phyloP scores from a whole-genome alignment of 352 stramenopile genomes.

The Phytopythium kandeliae region DNA sequence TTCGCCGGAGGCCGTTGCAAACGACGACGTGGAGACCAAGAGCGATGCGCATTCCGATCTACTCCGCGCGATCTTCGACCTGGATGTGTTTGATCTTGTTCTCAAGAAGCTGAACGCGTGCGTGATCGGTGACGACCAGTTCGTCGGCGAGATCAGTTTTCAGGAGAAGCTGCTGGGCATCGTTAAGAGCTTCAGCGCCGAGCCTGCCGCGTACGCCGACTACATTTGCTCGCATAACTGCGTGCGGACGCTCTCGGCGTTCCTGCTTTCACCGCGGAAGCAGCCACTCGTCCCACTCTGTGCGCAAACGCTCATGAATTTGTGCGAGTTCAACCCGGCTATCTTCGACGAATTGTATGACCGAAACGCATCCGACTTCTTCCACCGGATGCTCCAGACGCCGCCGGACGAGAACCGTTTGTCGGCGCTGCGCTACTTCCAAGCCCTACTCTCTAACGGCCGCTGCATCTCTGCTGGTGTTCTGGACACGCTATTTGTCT shows the following conservation, averaged over 20 bases:
- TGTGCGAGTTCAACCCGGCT: conserved; percentile 63
- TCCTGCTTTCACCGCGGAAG: conserved; percentile 59
- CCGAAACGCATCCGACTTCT: conserved; percentile 64
- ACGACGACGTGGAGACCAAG: background rate
- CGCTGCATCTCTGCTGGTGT: conserved; percentile 45
- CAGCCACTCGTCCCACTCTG: conserved; percentile 54
- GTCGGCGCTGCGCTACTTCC: conserved; percentile 68
- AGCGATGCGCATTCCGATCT: conserved; percentile 32
- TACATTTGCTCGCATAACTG: conserved; percentile 55
- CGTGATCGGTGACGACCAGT: conserved; percentile 55
- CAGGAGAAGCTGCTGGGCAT: conserved; percentile 74
- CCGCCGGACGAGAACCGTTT: conserved; percentile 70
- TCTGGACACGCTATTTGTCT: conserved; percentile 68
- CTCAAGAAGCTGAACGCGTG: conserved; percentile 68
- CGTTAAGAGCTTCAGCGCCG: conserved; percentile 66
- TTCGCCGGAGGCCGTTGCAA: conserved; percentile 14
- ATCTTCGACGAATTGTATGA: conserved; percentile 65
- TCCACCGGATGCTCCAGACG: conserved; percentile 69
- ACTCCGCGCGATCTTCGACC: conserved; percentile 48
- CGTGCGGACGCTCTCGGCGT: conserved; percentile 46
- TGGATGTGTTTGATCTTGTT: conserved; percentile 59
- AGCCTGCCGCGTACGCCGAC: conserved; percentile 46
- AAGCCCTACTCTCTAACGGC: conserved; percentile 52
- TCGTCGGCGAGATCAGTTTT: conserved; percentile 74
- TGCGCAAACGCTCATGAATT: conserved; percentile 72